Conservation (phyloP, 2,329 filamentous ascomycete genomes). For the Colletotrichum sp. region DNA sequence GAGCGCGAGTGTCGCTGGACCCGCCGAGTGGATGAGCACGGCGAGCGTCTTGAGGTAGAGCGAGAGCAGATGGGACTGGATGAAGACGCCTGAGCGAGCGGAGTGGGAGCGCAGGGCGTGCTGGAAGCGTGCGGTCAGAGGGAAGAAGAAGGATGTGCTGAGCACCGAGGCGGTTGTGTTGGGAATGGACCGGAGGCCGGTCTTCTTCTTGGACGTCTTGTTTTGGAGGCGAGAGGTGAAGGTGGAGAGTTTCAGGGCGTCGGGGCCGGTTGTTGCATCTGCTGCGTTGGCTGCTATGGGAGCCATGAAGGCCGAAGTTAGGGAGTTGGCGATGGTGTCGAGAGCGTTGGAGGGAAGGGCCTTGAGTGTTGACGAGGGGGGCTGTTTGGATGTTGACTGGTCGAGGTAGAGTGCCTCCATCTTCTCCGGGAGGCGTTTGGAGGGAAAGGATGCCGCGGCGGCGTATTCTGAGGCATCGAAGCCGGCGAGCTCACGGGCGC, state of each 20-base stretch:
- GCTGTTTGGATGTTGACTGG: constrained; percentile 24
- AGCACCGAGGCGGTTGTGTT: constrained; percentile 83
- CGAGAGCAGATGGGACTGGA: constrained; percentile 77
- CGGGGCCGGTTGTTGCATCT: constrained; percentile 79
- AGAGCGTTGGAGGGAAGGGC: constrained; percentile 65
- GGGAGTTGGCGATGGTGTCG: constrained; percentile 68
- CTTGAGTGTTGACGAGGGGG: constrained; percentile 45
- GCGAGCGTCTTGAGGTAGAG: constrained; percentile 87
- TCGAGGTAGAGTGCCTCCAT: constrained; percentile 74
- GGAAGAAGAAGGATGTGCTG: constrained; percentile 81
- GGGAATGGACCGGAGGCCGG: constrained; percentile 62
- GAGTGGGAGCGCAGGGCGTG: constrained; percentile 55
- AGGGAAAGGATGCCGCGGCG: constrained; percentile 70
- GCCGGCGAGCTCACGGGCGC: constrained; percentile 84
- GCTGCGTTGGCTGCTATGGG: constrained; percentile 84
- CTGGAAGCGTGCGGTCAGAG: constrained; percentile 82
- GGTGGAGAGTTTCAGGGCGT: constrained; percentile 85
- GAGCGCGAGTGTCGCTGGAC: constrained; percentile 77
- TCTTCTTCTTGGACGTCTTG: constrained; percentile 32
- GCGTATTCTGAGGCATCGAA: constrained; percentile 65
- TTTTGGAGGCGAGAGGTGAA: constrained; percentile 77
- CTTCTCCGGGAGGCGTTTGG: constrained; percentile 76
- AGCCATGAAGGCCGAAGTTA: constrained; percentile 77
- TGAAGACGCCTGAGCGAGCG: constrained; percentile 59
- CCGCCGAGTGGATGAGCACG: constrained; percentile 81